Percentiles rank a stretch among this genome's conserved stretches.
Evolutionary conservation across 345 rosid species (phyloP).

Genomic region (Hibiscus trionum): DNA sequence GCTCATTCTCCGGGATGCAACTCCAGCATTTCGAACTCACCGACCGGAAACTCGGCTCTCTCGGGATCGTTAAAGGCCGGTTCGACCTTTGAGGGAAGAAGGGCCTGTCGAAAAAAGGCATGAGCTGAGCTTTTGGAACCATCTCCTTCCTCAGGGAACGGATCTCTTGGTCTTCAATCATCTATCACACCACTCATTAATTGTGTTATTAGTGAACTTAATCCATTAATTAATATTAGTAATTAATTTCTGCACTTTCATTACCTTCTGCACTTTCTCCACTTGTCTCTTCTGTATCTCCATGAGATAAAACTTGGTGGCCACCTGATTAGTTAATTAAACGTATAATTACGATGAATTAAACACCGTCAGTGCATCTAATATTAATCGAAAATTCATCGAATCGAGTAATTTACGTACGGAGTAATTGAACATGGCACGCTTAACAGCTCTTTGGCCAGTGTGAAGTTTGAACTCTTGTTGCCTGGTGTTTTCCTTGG

Average conservation of each 20-base stretch:
- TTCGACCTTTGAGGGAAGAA: constrained; percentile 84
- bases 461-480: constrained; percentile 69
- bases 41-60: constrained; percentile 55
- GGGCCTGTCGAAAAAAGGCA: constrained; percentile 78
- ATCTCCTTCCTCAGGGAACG: constrained; percentile 67
- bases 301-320: constrained; percentile 50
- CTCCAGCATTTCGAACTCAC: constrained; percentile 52
- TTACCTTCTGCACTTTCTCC: constrained; percentile 63
- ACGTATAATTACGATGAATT: background rate
- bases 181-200: constrained; percentile 25
- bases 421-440: constrained; percentile 80
- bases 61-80: constrained; percentile 63
- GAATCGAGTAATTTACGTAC: constrained; percentile 8
- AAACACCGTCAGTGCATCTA: no score
- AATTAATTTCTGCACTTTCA: no score
- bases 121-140: constrained; percentile 79
- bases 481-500: constrained; percentile 65
- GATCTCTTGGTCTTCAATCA: constrained; percentile 72
- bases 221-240: background rate
- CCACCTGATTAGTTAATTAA: constrained; percentile 39
- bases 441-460: constrained; percentile 67
- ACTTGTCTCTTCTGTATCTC: constrained; percentile 43
- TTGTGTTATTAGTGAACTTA: background rate
- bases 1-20: constrained; percentile 37
- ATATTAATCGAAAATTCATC: background rate